Evolutionary conservation across 208 protist species (phyloP).

Genomic region (Trypanosomatidae sp.): DNA sequence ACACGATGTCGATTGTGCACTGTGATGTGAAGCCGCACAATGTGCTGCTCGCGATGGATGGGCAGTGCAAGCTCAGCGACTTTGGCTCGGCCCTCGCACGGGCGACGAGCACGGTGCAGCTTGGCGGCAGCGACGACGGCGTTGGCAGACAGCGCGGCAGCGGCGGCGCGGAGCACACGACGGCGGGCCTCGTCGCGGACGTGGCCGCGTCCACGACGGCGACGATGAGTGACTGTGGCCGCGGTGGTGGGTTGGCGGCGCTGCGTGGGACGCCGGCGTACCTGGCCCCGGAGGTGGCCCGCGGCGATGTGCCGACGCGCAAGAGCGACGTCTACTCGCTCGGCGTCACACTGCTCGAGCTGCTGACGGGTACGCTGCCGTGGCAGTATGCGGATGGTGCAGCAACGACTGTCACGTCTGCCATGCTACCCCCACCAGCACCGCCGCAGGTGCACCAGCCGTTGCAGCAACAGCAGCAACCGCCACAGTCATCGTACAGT

Average conservation of each 20-base stretch:
- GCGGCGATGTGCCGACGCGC: conserved; percentile 24
- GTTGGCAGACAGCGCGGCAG: conserved; percentile 17
- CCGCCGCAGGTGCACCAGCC: neutral
- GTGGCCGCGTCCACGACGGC: neutral
- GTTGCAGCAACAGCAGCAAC: no score
- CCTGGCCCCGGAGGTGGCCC: conserved; percentile 62
- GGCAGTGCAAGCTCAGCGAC: conserved; percentile 69
- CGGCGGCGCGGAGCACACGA: conserved; percentile 10
- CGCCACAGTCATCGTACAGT: no score
- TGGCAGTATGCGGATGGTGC: conserved; percentile 14
- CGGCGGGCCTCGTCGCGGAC: conserved; percentile 1
- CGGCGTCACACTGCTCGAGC: conserved; percentile 34
- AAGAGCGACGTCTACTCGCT: conserved; percentile 61
- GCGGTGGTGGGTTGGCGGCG: conserved; percentile 21
- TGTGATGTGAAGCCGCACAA: conserved; percentile 82
- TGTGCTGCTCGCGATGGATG: conserved; percentile 69
- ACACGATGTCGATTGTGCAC: conserved; percentile 59
- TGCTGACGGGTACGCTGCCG: conserved; percentile 46
- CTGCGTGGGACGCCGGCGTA: conserved; percentile 69
- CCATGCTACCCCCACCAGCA: neutral
- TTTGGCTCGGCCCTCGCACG: conserved; percentile 70
- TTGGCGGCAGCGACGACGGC: conserved; percentile 13
- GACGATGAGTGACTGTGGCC: neutral
- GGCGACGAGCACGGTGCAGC: conserved; percentile 16
- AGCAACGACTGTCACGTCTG: neutral